Evolutionary conservation across 345 rosid species (phyloP), one percentile per base, ranked within the genome.

Genomic region (Cardamine occulta): DNA sequence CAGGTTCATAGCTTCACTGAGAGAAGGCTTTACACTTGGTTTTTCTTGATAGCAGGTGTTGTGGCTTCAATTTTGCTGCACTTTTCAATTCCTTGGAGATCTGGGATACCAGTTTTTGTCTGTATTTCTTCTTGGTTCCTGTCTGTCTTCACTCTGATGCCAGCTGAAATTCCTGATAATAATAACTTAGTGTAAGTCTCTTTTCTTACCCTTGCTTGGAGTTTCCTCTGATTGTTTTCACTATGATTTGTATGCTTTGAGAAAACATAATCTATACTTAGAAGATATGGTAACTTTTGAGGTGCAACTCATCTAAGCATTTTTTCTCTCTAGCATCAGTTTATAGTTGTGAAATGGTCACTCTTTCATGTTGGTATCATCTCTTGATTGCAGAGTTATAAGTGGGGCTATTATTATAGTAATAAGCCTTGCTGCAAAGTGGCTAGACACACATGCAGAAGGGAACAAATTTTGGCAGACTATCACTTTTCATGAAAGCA

Each of bases 1-100:
- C 89, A 93, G 98, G 98, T 91, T 70, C 81, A 91, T 80, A 93
- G 98, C 88, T 93, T 89, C 86, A 88, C 97, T 17, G 92, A 89
- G 76, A 87, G 98, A 81, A 87, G 86, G 84, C 94, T 91, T 54
- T 93, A 93, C 81, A 93, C 98, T 32, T 88, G 92, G 90, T 93
- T 91, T 81, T 93, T 93, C 81, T 72, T 93, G 32, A 72, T 76
- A 73, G 82, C 70, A 8, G 98, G 98, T 76, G 74, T 73, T 24
- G 35, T 83, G 57, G 94, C 94, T 66, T 80, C 82, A 69, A 23
- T 84, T 72, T 80, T 84, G 85, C 86, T 93, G 72, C 85, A 79
- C 71, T 74, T 80, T 34, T 73, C 81, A 79, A 86, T 91, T 71
- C 96, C 91, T 0, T 85, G 91, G 96, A 86, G 88, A 87, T 87